Base-by-base conservation (phyloP, 805 yeast genomes). In the Saturnispora besseyi region DNA sequence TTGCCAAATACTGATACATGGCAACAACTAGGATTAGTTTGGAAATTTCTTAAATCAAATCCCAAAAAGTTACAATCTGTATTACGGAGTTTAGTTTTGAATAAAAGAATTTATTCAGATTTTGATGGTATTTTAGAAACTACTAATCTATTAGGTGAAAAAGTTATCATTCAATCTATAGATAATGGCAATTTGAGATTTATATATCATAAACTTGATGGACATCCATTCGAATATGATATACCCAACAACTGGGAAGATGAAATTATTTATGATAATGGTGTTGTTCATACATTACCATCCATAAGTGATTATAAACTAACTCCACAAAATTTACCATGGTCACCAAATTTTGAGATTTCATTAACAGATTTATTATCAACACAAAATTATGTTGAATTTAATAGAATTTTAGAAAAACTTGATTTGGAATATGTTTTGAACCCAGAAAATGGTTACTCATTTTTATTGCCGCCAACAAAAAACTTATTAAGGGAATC, bases 1-100 rank as follows among this genome's bases (percentile, higher is more conserved):
- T 67, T 90, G 29, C 98, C 98, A 0, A 82, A 89, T 51, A 80
- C 84, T 30, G 69, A 72, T 40, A 76, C 90, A 0, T 89, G 96
- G 96, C 73, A 74, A 22, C 62, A 67, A 3, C 70, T 81, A 21
- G 85, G 80, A 3, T 67, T 90, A 29, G 74, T 81, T 4, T 67
- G 78, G 45, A 77, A 77, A 41, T 84, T 81, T 61, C 63, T 90
- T 22, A 72, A 78, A 51, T 49, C 63, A 2, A 77, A 87, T 55
- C 68, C 68, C 0, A 66, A 77, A 2, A 72, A 78, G 0, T 66
- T 87, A 54, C 66, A 73, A n/a, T 50, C 60, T 2, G 62, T 86
- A 1, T 65, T 89, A 64, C 74, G 74, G 53, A 81, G 79, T 44
- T 63, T 79, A 45, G 76, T 90, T 24, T 56, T 87, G 5, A 74